These are phyloP conservation scores for Phytophthora nicotianae DNA, from an alignment of 352 stramenopile species.

Conservation along the genomic window DNA sequence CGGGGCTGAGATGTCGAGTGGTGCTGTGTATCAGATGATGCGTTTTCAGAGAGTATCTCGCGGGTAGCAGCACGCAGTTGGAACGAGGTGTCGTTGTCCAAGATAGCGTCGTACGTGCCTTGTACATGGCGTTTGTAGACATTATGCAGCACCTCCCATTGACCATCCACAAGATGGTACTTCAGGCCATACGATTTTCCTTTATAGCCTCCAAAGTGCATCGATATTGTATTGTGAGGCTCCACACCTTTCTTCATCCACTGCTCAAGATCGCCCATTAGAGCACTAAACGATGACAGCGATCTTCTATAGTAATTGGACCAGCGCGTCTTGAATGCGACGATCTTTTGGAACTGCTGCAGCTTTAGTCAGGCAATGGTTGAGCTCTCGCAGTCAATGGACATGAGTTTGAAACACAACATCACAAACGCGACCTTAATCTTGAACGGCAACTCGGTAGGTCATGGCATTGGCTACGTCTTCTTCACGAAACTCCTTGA, in stretches of 20 bases:
- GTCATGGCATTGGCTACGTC: constrained; percentile 28
- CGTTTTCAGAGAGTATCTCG: constrained; percentile 15
- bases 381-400: constrained; percentile 18
- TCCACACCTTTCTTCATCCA: constrained; percentile 21
- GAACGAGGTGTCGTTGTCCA: constrained; percentile 39
- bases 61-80: constrained; percentile 34
- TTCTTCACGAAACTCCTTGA: constrained; percentile 35
- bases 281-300: constrained; percentile 17
- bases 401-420: constrained; percentile 39
- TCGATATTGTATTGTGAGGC: constrained; percentile 13
- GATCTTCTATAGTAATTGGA: constrained; percentile 38
- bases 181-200: constrained; percentile 39
- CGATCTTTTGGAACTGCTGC: constrained; percentile 25
- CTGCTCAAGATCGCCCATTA: constrained; percentile 39
- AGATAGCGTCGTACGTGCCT: constrained; percentile 39
- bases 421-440: constrained; percentile 39
- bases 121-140: constrained; percentile 14
- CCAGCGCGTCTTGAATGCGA: constrained; percentile 42
- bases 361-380: constrained; percentile 36
- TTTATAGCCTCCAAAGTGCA: constrained; percentile 30
- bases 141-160: constrained; percentile 37
- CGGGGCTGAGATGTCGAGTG: constrained; percentile 25
- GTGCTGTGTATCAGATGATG: constrained; percentile 19
- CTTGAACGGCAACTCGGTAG: constrained; percentile 19
- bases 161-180: constrained; percentile 39